Evolutionary conservation across 345 rosid species (phyloP).

Genomic region (Hibiscus tridactylites): DNA sequence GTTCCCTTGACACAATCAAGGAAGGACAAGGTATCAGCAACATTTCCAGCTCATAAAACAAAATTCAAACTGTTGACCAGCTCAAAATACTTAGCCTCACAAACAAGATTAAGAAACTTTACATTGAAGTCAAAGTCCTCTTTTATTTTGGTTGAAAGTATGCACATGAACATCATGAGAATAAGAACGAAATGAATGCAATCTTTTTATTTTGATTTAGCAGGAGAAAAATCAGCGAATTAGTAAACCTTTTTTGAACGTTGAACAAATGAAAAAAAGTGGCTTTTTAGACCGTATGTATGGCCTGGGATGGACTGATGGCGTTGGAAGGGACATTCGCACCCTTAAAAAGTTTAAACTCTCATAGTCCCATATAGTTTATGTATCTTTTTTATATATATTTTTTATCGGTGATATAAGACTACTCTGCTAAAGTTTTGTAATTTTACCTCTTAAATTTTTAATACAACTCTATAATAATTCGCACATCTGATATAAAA

Average conservation of each 20-base stretch:
- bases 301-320: too few relatives aligned
- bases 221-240: neutral
- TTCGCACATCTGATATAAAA: too few relatives aligned
- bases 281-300: neutral
- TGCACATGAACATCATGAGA: constrained; percentile 2
- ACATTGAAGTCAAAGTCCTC: neutral
- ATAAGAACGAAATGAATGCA: neutral
- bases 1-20: neutral
- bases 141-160: neutral
- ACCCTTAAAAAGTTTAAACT: too few relatives aligned
- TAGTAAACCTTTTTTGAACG: neutral
- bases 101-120: neutral
- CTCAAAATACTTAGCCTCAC: neutral
- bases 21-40: neutral
- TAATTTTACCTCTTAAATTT: too few relatives aligned
- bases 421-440: too few relatives aligned
- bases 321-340: too few relatives aligned
- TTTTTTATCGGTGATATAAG: too few relatives aligned
- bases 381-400: too few relatives aligned
- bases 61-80: neutral
- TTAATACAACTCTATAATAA: too few relatives aligned
- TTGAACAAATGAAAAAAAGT: neutral
- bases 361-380: too few relatives aligned
- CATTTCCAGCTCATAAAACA: neutral
- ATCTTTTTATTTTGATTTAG: neutral